phyloP scores from a whole-genome alignment of 345 rosid species.

The Aquilaria sinensis region DNA sequence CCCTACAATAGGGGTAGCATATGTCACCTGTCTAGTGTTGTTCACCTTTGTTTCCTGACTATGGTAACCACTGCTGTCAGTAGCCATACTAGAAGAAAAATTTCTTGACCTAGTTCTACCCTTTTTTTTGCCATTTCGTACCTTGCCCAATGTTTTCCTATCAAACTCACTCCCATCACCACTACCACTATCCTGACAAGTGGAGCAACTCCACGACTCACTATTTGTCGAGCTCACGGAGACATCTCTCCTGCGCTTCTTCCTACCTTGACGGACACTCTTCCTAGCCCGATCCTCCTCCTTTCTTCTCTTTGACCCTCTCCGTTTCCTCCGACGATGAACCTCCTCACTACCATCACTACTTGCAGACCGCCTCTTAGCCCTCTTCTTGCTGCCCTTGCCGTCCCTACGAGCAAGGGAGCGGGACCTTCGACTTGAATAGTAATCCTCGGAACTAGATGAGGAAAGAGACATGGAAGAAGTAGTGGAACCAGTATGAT shows the following conservation, averaged over 20 bases:
- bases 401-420: slow-evolving; percentile 29
- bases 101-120: slow-evolving; percentile 16
- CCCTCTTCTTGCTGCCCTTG: slow-evolving; percentile 49
- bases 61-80: too few relatives aligned
- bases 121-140: slow-evolving; percentile 24
- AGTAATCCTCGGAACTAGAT: slow-evolving; percentile 46
- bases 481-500: slow-evolving; percentile 34
- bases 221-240: slow-evolving; percentile 38
- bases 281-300: slow-evolving; percentile 22
- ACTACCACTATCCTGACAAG: slow-evolving; percentile 20
- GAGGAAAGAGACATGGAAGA: slow-evolving; percentile 28
- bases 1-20: too few relatives aligned
- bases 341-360: slow-evolving; percentile 38
- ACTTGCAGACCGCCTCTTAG: slow-evolving; percentile 36
- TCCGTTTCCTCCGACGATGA: slow-evolving; percentile 25
- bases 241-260: slow-evolving; percentile 25
- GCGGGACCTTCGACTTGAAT: slow-evolving; percentile 38
- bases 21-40: too few relatives aligned
- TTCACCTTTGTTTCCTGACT: too few relatives aligned
- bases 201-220: slow-evolving; percentile 36
- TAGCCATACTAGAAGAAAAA: too few relatives aligned
- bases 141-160: slow-evolving; percentile 23
- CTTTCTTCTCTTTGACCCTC: slow-evolving; percentile 28
- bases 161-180: slow-evolving; percentile 38
- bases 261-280: slow-evolving; percentile 9